Evolutionary conservation across 2,329 filamentous ascomycete genomes (phyloP).

Genomic region (Colletotrichum kahawae): DNA sequence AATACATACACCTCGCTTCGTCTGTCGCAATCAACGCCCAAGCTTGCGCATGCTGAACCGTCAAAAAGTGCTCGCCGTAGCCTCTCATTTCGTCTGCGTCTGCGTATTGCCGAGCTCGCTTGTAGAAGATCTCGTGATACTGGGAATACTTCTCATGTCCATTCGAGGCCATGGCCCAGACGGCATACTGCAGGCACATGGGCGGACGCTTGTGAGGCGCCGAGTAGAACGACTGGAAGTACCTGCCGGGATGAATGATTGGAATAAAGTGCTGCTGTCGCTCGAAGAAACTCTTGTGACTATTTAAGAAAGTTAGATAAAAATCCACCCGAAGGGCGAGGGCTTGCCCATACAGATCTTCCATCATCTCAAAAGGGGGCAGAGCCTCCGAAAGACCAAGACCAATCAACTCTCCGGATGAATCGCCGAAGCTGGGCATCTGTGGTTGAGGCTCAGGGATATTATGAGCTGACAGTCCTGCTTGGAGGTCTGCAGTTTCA

Average conservation of each 20-base stretch:
- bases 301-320: conserved; percentile 50
- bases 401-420: conserved; percentile 62
- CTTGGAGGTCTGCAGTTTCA: background rate
- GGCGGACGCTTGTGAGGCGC: conserved; percentile 79
- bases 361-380: conserved; percentile 78
- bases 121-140: conserved; percentile 81
- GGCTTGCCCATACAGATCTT: conserved; percentile 72
- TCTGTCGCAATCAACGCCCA: conserved; percentile 78
- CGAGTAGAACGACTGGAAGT: conserved; percentile 74
- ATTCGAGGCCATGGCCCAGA: conserved; percentile 82
- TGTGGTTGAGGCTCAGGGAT: background rate
- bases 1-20: conserved; percentile 85
- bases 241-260: conserved; percentile 79
- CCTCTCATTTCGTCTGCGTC: conserved; percentile 88
- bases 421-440: background rate
- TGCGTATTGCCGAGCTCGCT: conserved; percentile 79
- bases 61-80: conserved; percentile 80
- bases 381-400: conserved; percentile 83
- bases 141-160: conserved; percentile 73
- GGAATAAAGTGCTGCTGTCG: conserved; percentile 75
- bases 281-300: conserved; percentile 77
- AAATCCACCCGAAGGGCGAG: background rate
- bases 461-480: background rate
- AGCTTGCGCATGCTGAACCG: conserved; percentile 78
- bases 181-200: conserved; percentile 81